Evolutionary conservation across 805 yeast species (phyloP), one percentile per base, ranked within the genome.

Genomic region (Wickerhamomyces bovis): DNA sequence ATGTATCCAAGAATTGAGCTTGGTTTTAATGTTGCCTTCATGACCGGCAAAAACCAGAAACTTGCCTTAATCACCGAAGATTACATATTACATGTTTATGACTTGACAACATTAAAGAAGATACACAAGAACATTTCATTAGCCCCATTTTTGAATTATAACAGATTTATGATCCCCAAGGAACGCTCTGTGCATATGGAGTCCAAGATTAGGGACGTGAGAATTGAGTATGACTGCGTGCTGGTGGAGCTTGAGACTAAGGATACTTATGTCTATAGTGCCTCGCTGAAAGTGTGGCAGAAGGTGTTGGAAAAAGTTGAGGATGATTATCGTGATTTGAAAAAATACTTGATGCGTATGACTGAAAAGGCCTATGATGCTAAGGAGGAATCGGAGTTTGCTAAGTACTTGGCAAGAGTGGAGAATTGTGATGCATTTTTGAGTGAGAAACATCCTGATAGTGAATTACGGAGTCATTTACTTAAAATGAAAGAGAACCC

Each of bases 81-180:
- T n/a, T 83, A 81, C 4, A 58, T 76, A 40, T 44, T 80, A 2
- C 73, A 72, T 56, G 63, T 71, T 2, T 82, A 83, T 82, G 65
- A 75, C 50, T 49, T 81, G n/a, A 52, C 50, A 8, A 50, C 53
- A 6, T 56, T 71, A 23, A 56, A 58, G 26, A 66, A 64, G 2
- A 44, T 75, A 0, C 49, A 77, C 31, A 61, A 61, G 28, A 73
- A 72, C 1, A 66, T 78, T 1, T 75, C 85, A 2, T 50, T 82
- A 22, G 78, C 86, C 0, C 73, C 83, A 0, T 65, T 80, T 3
- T 54, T 81, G 46, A 78, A 78, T 56, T 67, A 64, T 39, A 61
- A 58, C 19, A 51, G 56, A 10, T 28, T 39, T 4, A 44, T 60
- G 2, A 53, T 44, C 2, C 60, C 57, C 21, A 56, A 55, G 12